Base-by-base conservation (phyloP, 768 basidiomycete genomes). In the Dioszegia aurantiaca region DNA sequence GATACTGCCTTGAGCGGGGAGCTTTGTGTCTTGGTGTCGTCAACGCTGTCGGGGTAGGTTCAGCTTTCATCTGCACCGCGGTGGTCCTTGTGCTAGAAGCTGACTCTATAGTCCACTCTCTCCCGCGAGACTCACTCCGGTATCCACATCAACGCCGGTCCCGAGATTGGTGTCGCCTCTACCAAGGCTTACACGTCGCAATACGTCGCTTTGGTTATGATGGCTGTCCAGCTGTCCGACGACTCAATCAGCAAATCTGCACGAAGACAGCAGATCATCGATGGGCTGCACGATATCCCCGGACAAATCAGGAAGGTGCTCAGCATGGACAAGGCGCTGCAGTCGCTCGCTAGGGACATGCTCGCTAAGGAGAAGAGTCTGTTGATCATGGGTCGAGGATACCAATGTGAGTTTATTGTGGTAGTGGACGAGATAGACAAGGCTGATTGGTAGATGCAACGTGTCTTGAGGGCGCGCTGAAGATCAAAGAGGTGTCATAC, bases 161-260 rank as follows among this genome's bases (percentile, higher is more conserved):
- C 93, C 54, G 93, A 98, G 81, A 92, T 99, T 64, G 94, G 95
- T 82, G 95, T 99, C 59, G 95, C 95, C 4, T 97, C 92, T 17
- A 98, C 95, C 59, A 99, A 99, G 88, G 94, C 94, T 2, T 98
- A 97, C 78, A 98, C 95, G 8, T 97, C 93, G 40, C 95, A 99
- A 80, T 98, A 97, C 80, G 91, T 99, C 62, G 95, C 94, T 4
- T 83, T 99, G 47, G 81, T 95, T 78, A 91, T 99, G 87, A 93
- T 99, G 79, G 95, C 95, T n/a, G 82, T 99, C 17, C 94, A 97
- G 79, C 82, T 99, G 24, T 93, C 91, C 8, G 95, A 98, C 77
- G 95, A 99, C 78, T 87, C 91, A 40, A 90, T 97, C 75, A 91
- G 89, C 26, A 86, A 95, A 80, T 87, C 86, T 1, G 84, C 87